Evolutionary conservation across 805 yeast genomes (phyloP).

Genomic region (Saccharomycopsis guyanensis): DNA sequence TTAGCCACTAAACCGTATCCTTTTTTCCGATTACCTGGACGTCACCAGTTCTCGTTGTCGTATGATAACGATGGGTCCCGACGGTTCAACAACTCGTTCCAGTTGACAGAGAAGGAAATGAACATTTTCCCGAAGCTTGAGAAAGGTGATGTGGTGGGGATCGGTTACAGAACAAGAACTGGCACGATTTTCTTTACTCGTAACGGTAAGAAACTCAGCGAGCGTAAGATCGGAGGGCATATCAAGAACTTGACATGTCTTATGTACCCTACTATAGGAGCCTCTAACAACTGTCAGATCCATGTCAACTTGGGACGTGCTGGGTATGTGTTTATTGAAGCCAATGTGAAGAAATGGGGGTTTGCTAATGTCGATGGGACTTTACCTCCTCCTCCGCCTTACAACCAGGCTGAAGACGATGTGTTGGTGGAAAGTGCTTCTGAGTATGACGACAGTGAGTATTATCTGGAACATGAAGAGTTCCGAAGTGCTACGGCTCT

Average conservation of each 20-base stretch:
- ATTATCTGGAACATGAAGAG: neutral
- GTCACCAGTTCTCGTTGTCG: conserved; percentile 76
- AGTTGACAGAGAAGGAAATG: conserved; percentile 36
- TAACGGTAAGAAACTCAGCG: conserved; percentile 84
- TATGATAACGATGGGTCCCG: conserved; percentile 83
- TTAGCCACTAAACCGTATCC: conserved; percentile 87
- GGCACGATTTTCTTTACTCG: conserved; percentile 91
- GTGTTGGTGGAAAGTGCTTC: conserved; percentile 54
- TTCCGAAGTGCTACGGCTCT: neutral
- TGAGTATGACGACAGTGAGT: conserved; percentile 34
- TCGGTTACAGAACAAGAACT: conserved; percentile 75
- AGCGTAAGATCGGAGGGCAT: conserved; percentile 76
- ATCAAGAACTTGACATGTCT: conserved; percentile 36
- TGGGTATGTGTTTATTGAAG: conserved; percentile 87
- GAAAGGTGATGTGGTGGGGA: conserved; percentile 88
- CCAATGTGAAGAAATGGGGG: conserved; percentile 92
- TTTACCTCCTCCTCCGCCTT: conserved; percentile 91
- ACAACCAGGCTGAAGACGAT: conserved; percentile 72
- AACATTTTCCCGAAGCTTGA: conserved; percentile 50
- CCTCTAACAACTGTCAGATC: conserved; percentile 72
- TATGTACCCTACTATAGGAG: conserved; percentile 83
- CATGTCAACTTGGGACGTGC: conserved; percentile 85
- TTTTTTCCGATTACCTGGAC: conserved; percentile 85
- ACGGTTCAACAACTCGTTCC: conserved; percentile 72
- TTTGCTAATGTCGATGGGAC: conserved; percentile 81